phyloP scores from a whole-genome alignment of 176 grass and related monocot species.

The Pontederia paniculata region DNA sequence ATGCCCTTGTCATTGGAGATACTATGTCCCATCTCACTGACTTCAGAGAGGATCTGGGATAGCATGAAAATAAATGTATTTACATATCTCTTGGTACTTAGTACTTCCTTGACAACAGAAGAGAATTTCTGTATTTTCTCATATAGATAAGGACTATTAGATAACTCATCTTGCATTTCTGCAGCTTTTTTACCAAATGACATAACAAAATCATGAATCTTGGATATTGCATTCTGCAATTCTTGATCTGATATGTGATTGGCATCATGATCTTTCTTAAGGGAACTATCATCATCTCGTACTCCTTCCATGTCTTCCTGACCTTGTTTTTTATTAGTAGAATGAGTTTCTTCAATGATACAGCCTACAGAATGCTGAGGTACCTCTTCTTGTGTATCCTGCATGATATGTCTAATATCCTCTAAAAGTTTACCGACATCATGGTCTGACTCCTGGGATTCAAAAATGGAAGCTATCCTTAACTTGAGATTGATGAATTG shows the following conservation, averaged over 20 bases:
- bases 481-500: slow-evolving; percentile 53
- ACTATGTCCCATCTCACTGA: slow-evolving; percentile 52
- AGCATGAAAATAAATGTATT: slow-evolving; percentile 45
- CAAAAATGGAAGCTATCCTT: slow-evolving; percentile 64
- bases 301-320: slow-evolving; percentile 20
- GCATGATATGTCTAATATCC: slow-evolving; percentile 64
- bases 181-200: slow-evolving; percentile 56
- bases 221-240: slow-evolving; percentile 55
- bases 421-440: slow-evolving; percentile 51
- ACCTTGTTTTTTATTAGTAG: slow-evolving; percentile 18
- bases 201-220: slow-evolving; percentile 75
- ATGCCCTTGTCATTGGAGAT: slow-evolving; percentile 30
- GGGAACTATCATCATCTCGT: slow-evolving; percentile 21
- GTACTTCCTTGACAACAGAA: slow-evolving; percentile 46
- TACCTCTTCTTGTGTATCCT: slow-evolving; percentile 72
- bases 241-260: slow-evolving; percentile 40
- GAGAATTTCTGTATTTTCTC: slow-evolving; percentile 70
- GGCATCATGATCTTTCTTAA: slow-evolving; percentile 24
- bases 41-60: slow-evolving; percentile 57
- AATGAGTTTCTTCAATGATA: slow-evolving; percentile 17
- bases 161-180: slow-evolving; percentile 43
- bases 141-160: slow-evolving; percentile 36
- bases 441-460: slow-evolving; percentile 38
- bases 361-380: slow-evolving; percentile 13
- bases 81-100: slow-evolving; percentile 39